Conservation (phyloP, 2,329 filamentous ascomycete genomes). For the Gnomoniopsis sp. region DNA sequence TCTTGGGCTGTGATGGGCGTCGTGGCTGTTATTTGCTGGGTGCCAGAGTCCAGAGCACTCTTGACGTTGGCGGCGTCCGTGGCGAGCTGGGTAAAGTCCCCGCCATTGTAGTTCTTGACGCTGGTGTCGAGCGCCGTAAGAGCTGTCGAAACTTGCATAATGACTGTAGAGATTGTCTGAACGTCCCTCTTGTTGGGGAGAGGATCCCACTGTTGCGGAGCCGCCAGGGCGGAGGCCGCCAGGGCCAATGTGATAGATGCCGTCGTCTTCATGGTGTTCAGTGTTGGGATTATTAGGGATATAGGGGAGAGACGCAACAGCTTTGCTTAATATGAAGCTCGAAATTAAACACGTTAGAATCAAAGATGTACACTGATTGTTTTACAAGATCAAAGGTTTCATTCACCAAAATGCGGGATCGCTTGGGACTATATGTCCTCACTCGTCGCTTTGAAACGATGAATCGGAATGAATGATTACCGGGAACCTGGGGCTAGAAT, state of each 20-base stretch:
- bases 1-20: slow-evolving; percentile 16
- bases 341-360: too few relatives aligned
- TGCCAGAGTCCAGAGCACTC: slow-evolving; percentile 18
- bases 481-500: too few relatives aligned
- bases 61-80: slow-evolving; percentile 23
- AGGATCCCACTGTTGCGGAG: slow-evolving; percentile 14
- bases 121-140: slow-evolving; percentile 26
- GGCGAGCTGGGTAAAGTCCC: slow-evolving; percentile 23
- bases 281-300: not conserved
- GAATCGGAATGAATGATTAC: not conserved
- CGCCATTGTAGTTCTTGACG: slow-evolving; percentile 26
- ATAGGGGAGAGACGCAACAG: not conserved
- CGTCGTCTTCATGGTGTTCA: slow-evolving; percentile 16
- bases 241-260: slow-evolving; percentile 21
- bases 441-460: not conserved
- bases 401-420: not conserved
- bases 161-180: slow-evolving; percentile 22
- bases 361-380: too few relatives aligned
- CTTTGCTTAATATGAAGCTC: not conserved
- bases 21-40: slow-evolving; percentile 6
- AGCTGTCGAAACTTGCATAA: slow-evolving; percentile 22
- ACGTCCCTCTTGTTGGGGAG: slow-evolving; percentile 22
- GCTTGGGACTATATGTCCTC: not conserved
- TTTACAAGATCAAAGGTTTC: not conserved
- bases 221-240: slow-evolving; percentile 18